Conservation (phyloP, 2,329 filamentous ascomycete species). For the Colletotrichum cuscutae region DNA sequence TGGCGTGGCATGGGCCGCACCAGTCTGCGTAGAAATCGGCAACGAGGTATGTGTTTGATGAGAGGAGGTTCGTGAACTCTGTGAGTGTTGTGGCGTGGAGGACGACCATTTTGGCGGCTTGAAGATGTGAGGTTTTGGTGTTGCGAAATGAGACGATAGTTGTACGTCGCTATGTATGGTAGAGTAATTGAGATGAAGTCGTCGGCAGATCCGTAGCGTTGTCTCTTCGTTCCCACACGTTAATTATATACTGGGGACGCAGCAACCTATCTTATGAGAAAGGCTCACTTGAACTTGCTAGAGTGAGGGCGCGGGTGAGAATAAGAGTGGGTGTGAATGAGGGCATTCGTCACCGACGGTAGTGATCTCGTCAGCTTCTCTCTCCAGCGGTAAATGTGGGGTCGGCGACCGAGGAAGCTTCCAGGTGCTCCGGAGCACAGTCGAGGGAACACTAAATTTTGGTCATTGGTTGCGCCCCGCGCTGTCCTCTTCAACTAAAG, state of each 20-base stretch:
- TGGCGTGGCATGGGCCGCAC: constrained; percentile 70
- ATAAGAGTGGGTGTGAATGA: background rate
- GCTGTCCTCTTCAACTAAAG: background rate
- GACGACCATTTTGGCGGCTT: constrained; percentile 43
- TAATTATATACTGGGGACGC: background rate
- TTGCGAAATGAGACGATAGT: background rate
- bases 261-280: background rate
- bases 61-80: constrained; percentile 61
- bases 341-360: background rate
- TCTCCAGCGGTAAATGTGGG: constrained; percentile 10
- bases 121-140: background rate
- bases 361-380: constrained; percentile 9
- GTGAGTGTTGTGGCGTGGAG: constrained; percentile 51
- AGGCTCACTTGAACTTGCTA: constrained; percentile 8
- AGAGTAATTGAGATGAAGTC: background rate
- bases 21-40: constrained; percentile 69
- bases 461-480: background rate
- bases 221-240: background rate
- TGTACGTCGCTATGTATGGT: background rate
- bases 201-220: no score
- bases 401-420: constrained; percentile 20
- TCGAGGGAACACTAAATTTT: background rate
- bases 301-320: background rate
- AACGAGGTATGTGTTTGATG: constrained; percentile 60
- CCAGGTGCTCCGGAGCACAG: constrained; percentile 15